Base-by-base conservation (phyloP, 2,329 filamentous ascomycete genomes). In the Blastomyces silverae region DNA sequence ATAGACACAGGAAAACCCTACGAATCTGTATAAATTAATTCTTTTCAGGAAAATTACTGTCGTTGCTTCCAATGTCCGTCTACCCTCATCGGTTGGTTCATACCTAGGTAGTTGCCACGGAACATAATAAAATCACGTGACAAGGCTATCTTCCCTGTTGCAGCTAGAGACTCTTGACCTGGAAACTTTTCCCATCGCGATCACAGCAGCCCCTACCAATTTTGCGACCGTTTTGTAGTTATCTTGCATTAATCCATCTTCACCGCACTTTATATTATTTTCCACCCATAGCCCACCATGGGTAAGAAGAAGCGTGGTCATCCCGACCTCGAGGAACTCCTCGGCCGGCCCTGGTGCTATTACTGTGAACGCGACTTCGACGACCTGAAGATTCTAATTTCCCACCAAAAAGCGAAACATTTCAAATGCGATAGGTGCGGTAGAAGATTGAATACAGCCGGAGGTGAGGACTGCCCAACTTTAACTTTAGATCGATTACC, bases 331-430 rank as follows among this genome's bases (percentile, higher is more conserved):
- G 90, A 97, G 80, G 92, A 97, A 79, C 83, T 96, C 71, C 85
- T 99, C 67, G 81, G 53, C 37, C 89, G 92, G 65, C 89, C 93
- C 61, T 97, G 92, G 92, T 99, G 94, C 81, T 99, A 96, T 80
- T 99, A 99, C 82, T 99, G 94, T 88, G 94, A 99, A 79, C 90
- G 93, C 80, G 93, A 97, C 79, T 99, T 97, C 76, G 92, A 97
- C 77, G 94, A 99, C 77, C 78, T 96, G 58, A 97, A 96, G 82
- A 92, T 97, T 71, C 87, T 99, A 69, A 95, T 96, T 71, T 92
- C 90, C 65, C 94, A 99, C 77, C 94, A 97, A 75, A 97, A 97
- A 77, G 92, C 93, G n/a, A 97, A 97, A 79, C 94, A 99, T 78
- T 97, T 96, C 83, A 97, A 96, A 79, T 99, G 94, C 79, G 91